Percentiles rank a stretch among this genome's conserved stretches.
Evolutionary conservation across 768 basidiomycete species (phyloP).

Genomic region (Russula sp.): DNA sequence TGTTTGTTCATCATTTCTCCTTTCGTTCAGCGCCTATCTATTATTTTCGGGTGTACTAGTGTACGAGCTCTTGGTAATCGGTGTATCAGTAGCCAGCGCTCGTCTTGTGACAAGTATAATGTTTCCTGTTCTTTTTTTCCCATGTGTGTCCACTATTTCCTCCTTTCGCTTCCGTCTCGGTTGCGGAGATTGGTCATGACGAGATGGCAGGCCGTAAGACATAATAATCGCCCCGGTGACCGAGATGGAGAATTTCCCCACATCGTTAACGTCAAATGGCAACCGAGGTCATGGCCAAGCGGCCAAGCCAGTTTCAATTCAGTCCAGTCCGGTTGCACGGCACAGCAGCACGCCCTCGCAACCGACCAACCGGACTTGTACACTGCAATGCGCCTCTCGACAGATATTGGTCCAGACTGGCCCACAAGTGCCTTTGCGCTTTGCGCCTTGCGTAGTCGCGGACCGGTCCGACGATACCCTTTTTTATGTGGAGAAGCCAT

Average conservation of each 20-base stretch:
- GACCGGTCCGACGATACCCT: no score
- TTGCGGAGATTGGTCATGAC: no score
- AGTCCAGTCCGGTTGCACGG: neutral
- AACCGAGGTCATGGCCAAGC: no score
- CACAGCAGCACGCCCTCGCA: neutral
- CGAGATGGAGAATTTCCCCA: neutral
- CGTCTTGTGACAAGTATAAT: slow-evolving; percentile 20
- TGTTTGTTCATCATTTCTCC: neutral
- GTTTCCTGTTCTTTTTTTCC: slow-evolving; percentile 1
- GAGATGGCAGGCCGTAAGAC: neutral
- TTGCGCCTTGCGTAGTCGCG: no score
- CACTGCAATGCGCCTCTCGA: no score
- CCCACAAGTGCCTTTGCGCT: no score
- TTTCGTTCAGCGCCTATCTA: slow-evolving; percentile 15
- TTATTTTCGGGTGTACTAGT: slow-evolving; percentile 14
- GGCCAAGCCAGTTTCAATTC: neutral
- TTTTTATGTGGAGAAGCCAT: no score
- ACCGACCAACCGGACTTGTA: neutral
- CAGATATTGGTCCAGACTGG: no score
- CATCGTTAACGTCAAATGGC: neutral
- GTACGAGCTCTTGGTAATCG: slow-evolving; percentile 17
- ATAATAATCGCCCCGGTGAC: neutral
- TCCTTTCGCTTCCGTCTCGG: neutral
- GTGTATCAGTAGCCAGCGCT: slow-evolving; percentile 17
- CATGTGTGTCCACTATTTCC: neutral